These are phyloP conservation scores for Canariomyces notabilis DNA, from an alignment of 2,329 filamentous ascomycete genomes.

Conservation along the genomic window DNA sequence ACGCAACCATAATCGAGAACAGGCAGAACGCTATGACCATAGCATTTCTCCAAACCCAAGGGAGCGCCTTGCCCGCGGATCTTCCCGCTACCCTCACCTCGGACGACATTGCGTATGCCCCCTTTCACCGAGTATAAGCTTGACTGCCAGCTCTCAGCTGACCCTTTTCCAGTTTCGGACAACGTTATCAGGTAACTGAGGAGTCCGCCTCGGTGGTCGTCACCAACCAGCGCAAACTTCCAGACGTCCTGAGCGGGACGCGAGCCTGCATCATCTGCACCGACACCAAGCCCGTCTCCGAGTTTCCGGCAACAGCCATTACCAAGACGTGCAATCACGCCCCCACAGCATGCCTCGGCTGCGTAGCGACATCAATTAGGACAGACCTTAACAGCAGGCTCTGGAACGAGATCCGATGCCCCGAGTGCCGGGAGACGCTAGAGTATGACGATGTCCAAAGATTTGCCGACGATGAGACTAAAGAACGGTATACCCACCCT, in stretches of 20 bases:
- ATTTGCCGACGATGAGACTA: constrained; percentile 40
- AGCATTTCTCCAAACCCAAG: constrained; percentile 26
- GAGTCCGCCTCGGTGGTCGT: constrained; percentile 28
- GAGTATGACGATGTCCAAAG: constrained; percentile 40
- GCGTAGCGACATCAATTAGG: constrained; percentile 32
- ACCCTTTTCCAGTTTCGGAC: constrained; percentile 29
- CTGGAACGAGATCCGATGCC: constrained; percentile 47
- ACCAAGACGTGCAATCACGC: constrained; percentile 33
- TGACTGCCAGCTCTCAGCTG: background rate
- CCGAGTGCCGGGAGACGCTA: constrained; percentile 43
- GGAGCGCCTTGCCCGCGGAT: background rate
- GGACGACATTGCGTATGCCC: constrained; percentile 16
- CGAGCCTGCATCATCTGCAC: constrained; percentile 36
- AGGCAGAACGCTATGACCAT: constrained; percentile 30
- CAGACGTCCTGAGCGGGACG: constrained; percentile 21
- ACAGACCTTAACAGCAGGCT: constrained; percentile 31
- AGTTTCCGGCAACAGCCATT: constrained; percentile 32
- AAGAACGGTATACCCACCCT: constrained; percentile 33
- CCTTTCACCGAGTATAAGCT: background rate
- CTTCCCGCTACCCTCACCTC: background rate
- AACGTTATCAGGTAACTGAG: constrained; percentile 30
- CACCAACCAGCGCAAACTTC: constrained; percentile 28
- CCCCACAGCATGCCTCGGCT: constrained; percentile 32
- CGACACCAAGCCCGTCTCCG: constrained; percentile 27
- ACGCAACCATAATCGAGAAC: constrained; percentile 29